Conservation (phyloP, 2,329 filamentous ascomycete species). For the Neopestalotiopsis clavispora region DNA sequence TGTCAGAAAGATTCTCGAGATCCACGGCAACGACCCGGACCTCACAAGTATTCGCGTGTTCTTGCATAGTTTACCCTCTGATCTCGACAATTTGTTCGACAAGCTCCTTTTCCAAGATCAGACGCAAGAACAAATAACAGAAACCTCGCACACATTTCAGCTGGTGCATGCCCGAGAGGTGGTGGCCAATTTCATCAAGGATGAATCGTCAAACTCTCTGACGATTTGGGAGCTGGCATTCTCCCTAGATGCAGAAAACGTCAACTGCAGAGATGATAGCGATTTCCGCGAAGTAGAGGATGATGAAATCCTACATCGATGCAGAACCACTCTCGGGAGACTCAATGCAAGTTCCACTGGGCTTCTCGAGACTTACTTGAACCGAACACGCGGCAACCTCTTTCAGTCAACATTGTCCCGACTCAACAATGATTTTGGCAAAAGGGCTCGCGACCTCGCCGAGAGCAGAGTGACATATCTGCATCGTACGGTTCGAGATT, state of each 20-base stretch:
- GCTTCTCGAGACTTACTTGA: conserved; percentile 30
- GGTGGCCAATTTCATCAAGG: conserved; percentile 37
- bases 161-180: conserved; percentile 37
- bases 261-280: conserved; percentile 22
- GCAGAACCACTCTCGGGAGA: neutral
- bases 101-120: conserved; percentile 36
- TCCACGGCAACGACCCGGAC: conserved; percentile 14
- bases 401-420: neutral
- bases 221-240: conserved; percentile 41
- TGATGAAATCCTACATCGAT: conserved; percentile 24
- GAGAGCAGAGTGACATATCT: conserved; percentile 36
- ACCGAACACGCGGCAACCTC: neutral
- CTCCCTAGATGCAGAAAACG: conserved; percentile 27
- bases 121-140: conserved; percentile 18
- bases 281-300: conserved; percentile 28
- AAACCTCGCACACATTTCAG: conserved; percentile 33
- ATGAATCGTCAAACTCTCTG: conserved; percentile 36
- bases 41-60: conserved; percentile 27
- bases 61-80: neutral
- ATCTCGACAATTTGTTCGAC: conserved; percentile 34
- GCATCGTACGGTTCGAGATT: conserved; percentile 41
- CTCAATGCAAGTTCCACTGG: conserved; percentile 28
- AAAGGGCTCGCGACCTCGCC: conserved; percentile 7
- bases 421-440: neutral
- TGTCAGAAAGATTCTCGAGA: conserved; percentile 32